Conservation (phyloP, 2,329 filamentous ascomycete genomes). For the Epichloe elymi region DNA sequence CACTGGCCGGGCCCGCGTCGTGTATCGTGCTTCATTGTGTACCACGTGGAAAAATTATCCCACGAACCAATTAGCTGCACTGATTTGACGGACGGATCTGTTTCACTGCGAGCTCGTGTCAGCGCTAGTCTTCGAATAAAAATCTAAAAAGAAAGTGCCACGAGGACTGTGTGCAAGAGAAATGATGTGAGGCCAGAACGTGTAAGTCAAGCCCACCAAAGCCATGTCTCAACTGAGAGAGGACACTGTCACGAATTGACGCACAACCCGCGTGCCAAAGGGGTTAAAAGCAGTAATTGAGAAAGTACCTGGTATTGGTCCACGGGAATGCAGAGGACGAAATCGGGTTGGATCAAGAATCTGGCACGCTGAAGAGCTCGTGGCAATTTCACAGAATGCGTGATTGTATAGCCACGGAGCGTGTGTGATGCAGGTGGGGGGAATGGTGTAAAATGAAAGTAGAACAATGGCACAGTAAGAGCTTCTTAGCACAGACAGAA, state of each 20-base stretch:
- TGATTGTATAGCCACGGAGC: background rate
- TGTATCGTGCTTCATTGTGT: constrained; percentile 69
- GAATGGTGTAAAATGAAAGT: background rate
- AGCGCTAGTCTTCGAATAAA: constrained; percentile 7
- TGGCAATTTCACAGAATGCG: background rate
- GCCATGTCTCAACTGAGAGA: background rate
- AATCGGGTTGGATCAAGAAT: background rate
- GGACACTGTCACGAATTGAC: background rate
- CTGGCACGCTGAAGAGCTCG: background rate
- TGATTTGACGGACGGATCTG: constrained; percentile 46
- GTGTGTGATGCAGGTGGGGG: background rate
- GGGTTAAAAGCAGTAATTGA: background rate
- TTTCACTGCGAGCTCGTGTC: constrained; percentile 34
- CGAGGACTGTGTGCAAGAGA: background rate
- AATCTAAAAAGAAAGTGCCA: background rate
- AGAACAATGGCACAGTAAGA: background rate
- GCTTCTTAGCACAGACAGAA: background rate
- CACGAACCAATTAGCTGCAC: constrained; percentile 83
- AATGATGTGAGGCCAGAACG: background rate
- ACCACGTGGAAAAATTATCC: constrained; percentile 78
- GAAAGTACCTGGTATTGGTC: background rate
- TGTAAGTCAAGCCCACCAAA: background rate
- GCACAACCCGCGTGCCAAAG: background rate
- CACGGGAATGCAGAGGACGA: background rate
- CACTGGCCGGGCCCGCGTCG: constrained; percentile 65